Percentiles rank a stretch among this genome's conserved stretches.
phyloP scores from a whole-genome alignment of 345 rosid genomes.

The Salix purpurea region DNA sequence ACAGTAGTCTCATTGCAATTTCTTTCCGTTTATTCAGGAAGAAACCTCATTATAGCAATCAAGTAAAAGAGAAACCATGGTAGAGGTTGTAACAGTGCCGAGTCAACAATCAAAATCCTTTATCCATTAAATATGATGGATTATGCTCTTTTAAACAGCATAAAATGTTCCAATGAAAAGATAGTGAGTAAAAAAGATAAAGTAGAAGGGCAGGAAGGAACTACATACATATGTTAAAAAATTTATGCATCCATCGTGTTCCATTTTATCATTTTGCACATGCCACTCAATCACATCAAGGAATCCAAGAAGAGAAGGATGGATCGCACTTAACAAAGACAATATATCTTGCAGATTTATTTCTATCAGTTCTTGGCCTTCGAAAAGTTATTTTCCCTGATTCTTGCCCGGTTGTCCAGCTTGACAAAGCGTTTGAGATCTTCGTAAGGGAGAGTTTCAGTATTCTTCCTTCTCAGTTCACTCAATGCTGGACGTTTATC shows the following conservation, averaged over 20 bases:
- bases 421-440: conserved; percentile 80
- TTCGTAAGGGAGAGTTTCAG: conserved; percentile 67
- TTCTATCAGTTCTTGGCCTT: conserved; percentile 70
- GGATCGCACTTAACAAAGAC: conserved; percentile 10
- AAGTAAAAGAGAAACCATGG: background rate
- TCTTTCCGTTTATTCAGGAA: background rate
- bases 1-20: background rate
- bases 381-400: conserved; percentile 73
- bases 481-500: conserved; percentile 74
- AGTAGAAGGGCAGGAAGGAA: background rate
- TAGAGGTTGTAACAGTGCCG: conserved; percentile 3
- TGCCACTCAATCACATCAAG: conserved; percentile 18
- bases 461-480: conserved; percentile 59
- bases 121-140: background rate
- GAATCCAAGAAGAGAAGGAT: conserved; percentile 22
- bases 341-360: conserved; percentile 16
- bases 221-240: conserved; percentile 6
- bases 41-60: background rate
- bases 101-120: conserved; percentile 8
- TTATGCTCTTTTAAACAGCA: conserved; percentile 7
- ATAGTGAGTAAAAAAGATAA: background rate
- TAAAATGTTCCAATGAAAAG: background rate
- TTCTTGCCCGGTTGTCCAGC: conserved; percentile 76
- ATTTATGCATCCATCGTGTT: conserved; percentile 6
- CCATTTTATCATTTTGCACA: conserved; percentile 14